phyloP scores from a whole-genome alignment of 345 rosid species.

The Anacardium occidentale region DNA sequence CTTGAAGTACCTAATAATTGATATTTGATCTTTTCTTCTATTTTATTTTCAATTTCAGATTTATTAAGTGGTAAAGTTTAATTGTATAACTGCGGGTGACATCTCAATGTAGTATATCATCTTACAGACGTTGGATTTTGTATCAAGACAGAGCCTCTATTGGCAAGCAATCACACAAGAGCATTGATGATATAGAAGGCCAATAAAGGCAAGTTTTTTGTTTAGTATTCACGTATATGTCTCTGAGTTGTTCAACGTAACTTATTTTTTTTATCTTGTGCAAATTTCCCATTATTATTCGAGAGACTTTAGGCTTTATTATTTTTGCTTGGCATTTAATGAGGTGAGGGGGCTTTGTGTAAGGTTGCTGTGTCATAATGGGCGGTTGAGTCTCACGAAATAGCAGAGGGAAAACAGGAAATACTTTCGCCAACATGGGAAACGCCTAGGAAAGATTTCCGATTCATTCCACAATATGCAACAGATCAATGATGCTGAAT shows the following conservation, averaged over 20 bases:
- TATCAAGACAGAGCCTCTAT: no score
- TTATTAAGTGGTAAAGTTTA: background rate
- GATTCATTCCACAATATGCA: constrained; percentile 38
- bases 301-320: no score
- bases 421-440: constrained; percentile 25
- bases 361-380: constrained; percentile 42
- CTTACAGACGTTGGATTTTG: background rate
- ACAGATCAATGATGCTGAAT: constrained; percentile 44
- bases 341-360: background rate
- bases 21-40: background rate
- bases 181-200: background rate
- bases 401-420: constrained; percentile 28
- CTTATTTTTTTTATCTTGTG: no score
- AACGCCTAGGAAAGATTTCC: constrained; percentile 47
- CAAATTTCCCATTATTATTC: no score
- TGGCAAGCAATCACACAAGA: background rate
- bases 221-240: no score
- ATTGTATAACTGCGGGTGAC: background rate
- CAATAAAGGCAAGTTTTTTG: no score
- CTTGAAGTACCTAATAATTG: background rate
- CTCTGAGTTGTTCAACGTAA: no score
- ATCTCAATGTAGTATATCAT: background rate
- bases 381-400: constrained; percentile 74
- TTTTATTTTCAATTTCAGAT: background rate
- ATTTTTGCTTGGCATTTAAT: background rate